A percentile compares a stretch with the other conserved stretches of the same genome.
These are phyloP conservation scores for Xylariaceae sp. DNA, from an alignment of 2,329 filamentous ascomycete species.

Conservation along the genomic window DNA sequence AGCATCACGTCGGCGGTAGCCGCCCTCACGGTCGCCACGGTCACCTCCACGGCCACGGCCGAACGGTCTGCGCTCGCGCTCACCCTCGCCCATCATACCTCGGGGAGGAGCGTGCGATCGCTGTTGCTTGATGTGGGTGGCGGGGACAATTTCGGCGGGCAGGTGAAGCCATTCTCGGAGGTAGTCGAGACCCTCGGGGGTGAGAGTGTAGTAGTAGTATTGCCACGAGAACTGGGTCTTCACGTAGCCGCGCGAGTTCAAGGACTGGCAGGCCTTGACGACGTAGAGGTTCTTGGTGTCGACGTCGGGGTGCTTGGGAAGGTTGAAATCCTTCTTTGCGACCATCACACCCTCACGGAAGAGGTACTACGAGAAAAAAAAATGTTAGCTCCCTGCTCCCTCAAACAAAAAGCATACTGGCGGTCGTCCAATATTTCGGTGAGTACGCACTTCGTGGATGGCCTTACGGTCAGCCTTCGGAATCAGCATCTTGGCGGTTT, in stretches of 20 bases:
- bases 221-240: slow-evolving; percentile 99
- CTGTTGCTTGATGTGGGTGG: slow-evolving; percentile 99
- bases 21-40: slow-evolving; percentile 70
- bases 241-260: slow-evolving; percentile 96
- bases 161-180: slow-evolving; percentile 99
- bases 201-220: slow-evolving; percentile 99
- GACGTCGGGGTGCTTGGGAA: slow-evolving; percentile 94
- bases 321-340: slow-evolving; percentile 99
- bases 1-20: slow-evolving; percentile 87
- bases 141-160: slow-evolving; percentile 97
- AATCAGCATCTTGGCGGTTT: slow-evolving; percentile 81
- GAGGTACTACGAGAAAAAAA: slow-evolving; percentile 66
- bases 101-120: slow-evolving; percentile 96
- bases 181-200: slow-evolving; percentile 99
- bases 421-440: not conserved
- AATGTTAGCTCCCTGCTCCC: slow-evolving; percentile 20
- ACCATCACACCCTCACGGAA: slow-evolving; percentile 92
- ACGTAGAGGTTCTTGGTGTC: slow-evolving; percentile 99
- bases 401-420: not conserved
- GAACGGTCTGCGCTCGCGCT: slow-evolving; percentile 77
- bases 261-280: slow-evolving; percentile 98
- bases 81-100: slow-evolving; percentile 91
- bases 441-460: slow-evolving; percentile 73
- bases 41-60: slow-evolving; percentile 71
- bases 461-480: slow-evolving; percentile 99